Evolutionary conservation across 305 asterid species (phyloP), one percentile per base, ranked within the genome.

Genomic region (Nicotiana rustica): DNA sequence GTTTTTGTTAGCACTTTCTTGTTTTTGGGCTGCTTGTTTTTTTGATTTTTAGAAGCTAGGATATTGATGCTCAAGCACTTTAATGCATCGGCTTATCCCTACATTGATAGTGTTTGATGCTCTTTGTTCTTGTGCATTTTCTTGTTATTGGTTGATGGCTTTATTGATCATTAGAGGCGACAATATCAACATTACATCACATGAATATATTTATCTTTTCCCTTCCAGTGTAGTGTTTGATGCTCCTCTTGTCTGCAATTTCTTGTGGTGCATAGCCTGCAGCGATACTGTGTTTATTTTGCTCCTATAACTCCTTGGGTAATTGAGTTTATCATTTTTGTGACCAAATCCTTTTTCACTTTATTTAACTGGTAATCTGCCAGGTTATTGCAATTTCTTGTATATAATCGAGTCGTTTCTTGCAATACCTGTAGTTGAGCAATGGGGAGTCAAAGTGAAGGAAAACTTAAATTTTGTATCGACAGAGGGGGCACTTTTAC

Each of bases 401-500:
- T 55, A n/a, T 76, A 52, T 55, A 17, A 2, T 76, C 12, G 15
- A 56, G 67, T 55, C 52, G 31, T 76, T 76, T 76, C 65, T 76
- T 52, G 0, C 67, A 55, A 2, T 29, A 83, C 35, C 67, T 56
- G 31, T 56, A 31, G 52, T n/a, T 9, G n/a, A n/a, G 56, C 70
- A 80, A 95, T 96, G 99, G 95, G 93, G 83, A 89, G 91, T 49
- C 85, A 82, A 36, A 86, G 83, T 21, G 89, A 86, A 83, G 90
- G 91, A 76, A 94, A 92, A 87, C 92, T 96, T 84, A 92, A 94
- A 67, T 94, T 96, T 86, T 96, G 99, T 84, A 93, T 96, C 68
- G 99, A 96, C 86, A 85, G 99, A 87, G 99, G 99, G 33, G 99
- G 99, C 82, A 96, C 99, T 65, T 96, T 96, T 83, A 96, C 99